phyloP scores from a whole-genome alignment of 352 stramenopile genomes.

The Elongisporangium prolatum region DNA sequence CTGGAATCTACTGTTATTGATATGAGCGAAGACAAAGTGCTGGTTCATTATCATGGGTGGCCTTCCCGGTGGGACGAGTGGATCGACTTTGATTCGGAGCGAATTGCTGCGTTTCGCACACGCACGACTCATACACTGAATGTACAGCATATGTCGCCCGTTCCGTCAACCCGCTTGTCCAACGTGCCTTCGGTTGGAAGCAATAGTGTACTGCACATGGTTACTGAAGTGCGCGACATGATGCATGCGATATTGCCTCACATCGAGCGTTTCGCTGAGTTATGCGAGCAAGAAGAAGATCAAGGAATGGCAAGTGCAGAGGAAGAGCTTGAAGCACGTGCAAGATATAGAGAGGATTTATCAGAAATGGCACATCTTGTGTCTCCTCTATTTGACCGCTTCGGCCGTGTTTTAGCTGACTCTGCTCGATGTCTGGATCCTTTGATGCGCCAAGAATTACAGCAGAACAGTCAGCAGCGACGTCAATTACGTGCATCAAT shows the following conservation, averaged over 20 bases:
- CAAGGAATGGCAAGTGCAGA: conserved; percentile 4
- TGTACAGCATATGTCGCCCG: conserved; percentile 48
- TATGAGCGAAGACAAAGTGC: conserved; percentile 78
- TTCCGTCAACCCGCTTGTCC: conserved; percentile 44
- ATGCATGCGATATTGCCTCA: conserved; percentile 73
- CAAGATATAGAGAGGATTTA: conserved; percentile 24
- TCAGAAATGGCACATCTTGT: conserved; percentile 68
- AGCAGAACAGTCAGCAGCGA: conserved; percentile 28
- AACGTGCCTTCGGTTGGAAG: conserved; percentile 42
- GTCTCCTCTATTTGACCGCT: conserved; percentile 73
- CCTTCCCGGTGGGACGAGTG: conserved; percentile 97
- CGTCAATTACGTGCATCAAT: conserved; percentile 9
- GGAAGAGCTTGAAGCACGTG: not conserved
- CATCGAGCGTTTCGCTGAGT: conserved; percentile 49
- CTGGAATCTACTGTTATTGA: conserved; percentile 96
- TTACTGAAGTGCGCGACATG: conserved; percentile 53
- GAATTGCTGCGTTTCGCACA: conserved; percentile 95
- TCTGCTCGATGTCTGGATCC: conserved; percentile 56
- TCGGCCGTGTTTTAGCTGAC: conserved; percentile 70
- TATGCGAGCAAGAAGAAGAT: conserved; percentile 43
- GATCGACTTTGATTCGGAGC: conserved; percentile 92
- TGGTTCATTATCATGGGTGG: conserved; percentile 98
- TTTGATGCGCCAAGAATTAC: conserved; percentile 50
- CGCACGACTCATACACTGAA: conserved; percentile 69
- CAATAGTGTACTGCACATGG: conserved; percentile 37